Evolutionary conservation across 345 rosid genomes (phyloP), one percentile per base, ranked within the genome.

Genomic region (Gossypium bickii): DNA sequence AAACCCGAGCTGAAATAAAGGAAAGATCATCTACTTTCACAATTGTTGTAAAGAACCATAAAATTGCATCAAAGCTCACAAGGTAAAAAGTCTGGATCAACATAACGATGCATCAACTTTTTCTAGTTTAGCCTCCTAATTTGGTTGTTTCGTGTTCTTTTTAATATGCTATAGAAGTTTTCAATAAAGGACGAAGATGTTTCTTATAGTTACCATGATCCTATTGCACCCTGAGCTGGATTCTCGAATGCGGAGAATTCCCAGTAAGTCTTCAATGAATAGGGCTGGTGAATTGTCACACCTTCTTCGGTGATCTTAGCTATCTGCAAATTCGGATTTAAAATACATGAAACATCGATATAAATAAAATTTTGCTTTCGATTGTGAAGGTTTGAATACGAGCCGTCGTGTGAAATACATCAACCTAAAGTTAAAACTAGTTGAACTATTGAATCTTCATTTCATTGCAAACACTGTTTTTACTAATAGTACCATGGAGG

Each of bases 241-340:
- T 95, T 91, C 78, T 85, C 69, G 75, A 89, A 95, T 48, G 98
- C 89, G 9, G 87, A 61, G 74, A 89, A 90, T 52, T 87, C 94
- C 99, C 99, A 95, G 85, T 74, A 86, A 1, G 98, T 95, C 84
- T 87, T 95, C 88, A 95, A 76, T 43, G 99, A 78, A 80, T 93
- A 95, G 20, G 99, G 94, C 80, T 82, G 96, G 4, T 90, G 90
- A 9, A 93, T 74, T 2, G 97, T 93, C 9, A 83, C 87, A 0
- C 98, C 97, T 87, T 91, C 96, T 77, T 91, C 96, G 0, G 97
- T 93, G 62, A 93, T 90, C 86, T 93, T 95, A 11, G 97, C 87
- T 67, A 95, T 90, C 99, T 94, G 90, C 81, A 84, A 73, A 27
- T 20, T 9, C 17, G 17, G 2, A 17, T 70, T 70, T 52, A 41